Evolutionary conservation across 2,329 filamentous ascomycete genomes (phyloP), one percentile per base, ranked within the genome.

Genomic region (Mycosphaerelloides madeirae): DNA sequence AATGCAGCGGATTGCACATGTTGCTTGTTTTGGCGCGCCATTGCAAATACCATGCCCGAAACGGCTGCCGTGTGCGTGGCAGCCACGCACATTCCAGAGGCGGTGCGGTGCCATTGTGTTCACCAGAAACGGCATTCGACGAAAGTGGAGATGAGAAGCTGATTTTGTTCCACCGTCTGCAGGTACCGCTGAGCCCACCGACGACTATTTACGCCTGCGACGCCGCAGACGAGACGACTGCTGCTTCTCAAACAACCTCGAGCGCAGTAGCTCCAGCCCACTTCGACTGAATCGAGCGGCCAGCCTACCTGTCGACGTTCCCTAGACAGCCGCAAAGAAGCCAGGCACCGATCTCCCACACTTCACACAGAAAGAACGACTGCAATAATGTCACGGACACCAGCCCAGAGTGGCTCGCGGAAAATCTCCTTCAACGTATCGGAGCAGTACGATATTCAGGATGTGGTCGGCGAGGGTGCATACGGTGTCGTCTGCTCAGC

Each of bases 371-470:
- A 35, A 14, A 22, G 13, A 31, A 31, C 31, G 31, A 47, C 18
- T 41, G 34, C 46, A 43, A 38, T 29, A 45, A 54, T 57, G 55
- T 58, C 51, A 41, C 53, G 53, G 37, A 43, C 46, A 32, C 43
- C 40, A 31, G 46, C 65, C 53, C 60, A 62, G 50, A 74, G 71
- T 64, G 77, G 78, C 55, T 83, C 80, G 50, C 73, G 93, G 67
- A 98, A 97, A 80, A 98, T 98, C 68, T 97, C 90, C 44, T 98
- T 98, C 83, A 98, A 98, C 65, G 93, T 98, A 53, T 96, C 90
- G 64, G 93, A 98, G 70, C 93, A 98, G 70, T 98, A 98, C 67
- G 93, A 98, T 65, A 98, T 98, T 57, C 91, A 97, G 68, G 93
- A 98, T 83, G 93, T 98, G 38, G 94, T 98, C 49, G 93, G 93